Conservation (phyloP, 1,139 yeast genomes). For the Hansenula lynferdii region DNA sequence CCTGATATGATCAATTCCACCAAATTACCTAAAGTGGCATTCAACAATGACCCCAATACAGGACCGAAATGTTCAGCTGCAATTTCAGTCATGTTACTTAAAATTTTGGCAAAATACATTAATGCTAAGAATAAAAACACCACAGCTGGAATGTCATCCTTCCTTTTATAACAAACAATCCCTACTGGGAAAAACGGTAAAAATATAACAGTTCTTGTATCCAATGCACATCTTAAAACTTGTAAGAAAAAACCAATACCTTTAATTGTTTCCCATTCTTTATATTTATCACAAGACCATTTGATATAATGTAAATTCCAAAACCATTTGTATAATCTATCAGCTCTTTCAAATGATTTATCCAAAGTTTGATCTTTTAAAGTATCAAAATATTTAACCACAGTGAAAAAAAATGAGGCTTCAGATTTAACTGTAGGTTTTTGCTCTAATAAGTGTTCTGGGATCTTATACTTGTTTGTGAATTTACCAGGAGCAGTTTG, state of each 20-base stretch:
- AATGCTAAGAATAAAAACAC: slow-evolving; percentile 18
- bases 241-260: slow-evolving; percentile 15
- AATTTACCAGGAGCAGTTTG: slow-evolving; percentile 10
- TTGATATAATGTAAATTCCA: slow-evolving; percentile 8
- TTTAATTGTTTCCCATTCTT: slow-evolving; percentile 11
- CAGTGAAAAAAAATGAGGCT: slow-evolving; percentile 16
- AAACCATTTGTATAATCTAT: slow-evolving; percentile 11
- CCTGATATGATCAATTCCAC: slow-evolving; percentile 27
- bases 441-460: slow-evolving; percentile 8
- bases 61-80: slow-evolving; percentile 28
- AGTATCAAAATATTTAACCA: slow-evolving; percentile 12
- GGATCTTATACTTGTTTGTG: slow-evolving; percentile 7
- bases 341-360: slow-evolving; percentile 13
- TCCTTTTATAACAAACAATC: slow-evolving; percentile 13
- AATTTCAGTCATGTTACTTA: slow-evolving; percentile 20
- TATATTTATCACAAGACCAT: slow-evolving; percentile 5
- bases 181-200: slow-evolving; percentile 20
- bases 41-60: slow-evolving; percentile 84
- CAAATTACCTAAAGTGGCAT: slow-evolving; percentile 95
- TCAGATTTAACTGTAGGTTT: slow-evolving; percentile 18
- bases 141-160: slow-evolving; percentile 15
- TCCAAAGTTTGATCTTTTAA: slow-evolving; percentile 15
- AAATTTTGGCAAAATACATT: slow-evolving; percentile 21
- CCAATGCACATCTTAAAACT: slow-evolving; percentile 11
- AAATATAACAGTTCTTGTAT: slow-evolving; percentile 16